A percentile compares a stretch with the other conserved stretches of the same genome.
Conservation (phyloP, 192 early-diverging fungal species). For the Allomyces arbusculus region DNA sequence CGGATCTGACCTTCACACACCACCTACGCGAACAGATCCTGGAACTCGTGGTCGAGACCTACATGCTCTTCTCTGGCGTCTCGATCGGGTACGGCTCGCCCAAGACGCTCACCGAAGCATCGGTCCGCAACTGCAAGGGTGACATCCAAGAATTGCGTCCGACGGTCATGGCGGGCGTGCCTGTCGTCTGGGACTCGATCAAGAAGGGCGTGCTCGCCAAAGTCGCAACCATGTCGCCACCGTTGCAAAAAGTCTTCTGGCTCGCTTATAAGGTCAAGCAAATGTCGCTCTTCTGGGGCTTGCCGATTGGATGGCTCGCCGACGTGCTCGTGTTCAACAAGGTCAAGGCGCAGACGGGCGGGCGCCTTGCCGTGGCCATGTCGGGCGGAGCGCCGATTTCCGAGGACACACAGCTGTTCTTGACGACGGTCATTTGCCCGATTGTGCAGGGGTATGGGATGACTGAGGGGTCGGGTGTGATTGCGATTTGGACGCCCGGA, state of each 20-base stretch:
- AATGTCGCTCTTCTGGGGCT: conserved; percentile 15
- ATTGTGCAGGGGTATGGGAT: conserved; percentile 52
- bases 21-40: background rate
- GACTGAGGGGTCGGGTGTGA: conserved; percentile 43
- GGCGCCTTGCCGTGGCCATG: conserved; percentile 34
- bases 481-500: conserved; percentile 17
- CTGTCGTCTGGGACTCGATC: conserved; percentile 58
- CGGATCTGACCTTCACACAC: background rate
- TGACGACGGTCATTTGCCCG: conserved; percentile 37
- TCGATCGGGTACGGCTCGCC: conserved; percentile 41
- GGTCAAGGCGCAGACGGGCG: conserved; percentile 44
- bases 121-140: conserved; percentile 39
- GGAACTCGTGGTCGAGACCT: background rate
- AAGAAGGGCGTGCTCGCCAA: conserved; percentile 44
- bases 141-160: conserved; percentile 47
- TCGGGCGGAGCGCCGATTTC: conserved; percentile 55
- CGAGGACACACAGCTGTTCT: conserved; percentile 45
- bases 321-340: conserved; percentile 40
- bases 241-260: conserved; percentile 30
- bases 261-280: conserved; percentile 32
- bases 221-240: conserved; percentile 19
- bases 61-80: conserved; percentile 11
- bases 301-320: conserved; percentile 22
- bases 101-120: conserved; percentile 44
- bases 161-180: conserved; percentile 51